A percentile compares a stretch with the other conserved stretches of the same genome.
These are phyloP conservation scores for Dysphania ambrosioides DNA, from an alignment of 148 eudicot species.

Conservation along the genomic window DNA sequence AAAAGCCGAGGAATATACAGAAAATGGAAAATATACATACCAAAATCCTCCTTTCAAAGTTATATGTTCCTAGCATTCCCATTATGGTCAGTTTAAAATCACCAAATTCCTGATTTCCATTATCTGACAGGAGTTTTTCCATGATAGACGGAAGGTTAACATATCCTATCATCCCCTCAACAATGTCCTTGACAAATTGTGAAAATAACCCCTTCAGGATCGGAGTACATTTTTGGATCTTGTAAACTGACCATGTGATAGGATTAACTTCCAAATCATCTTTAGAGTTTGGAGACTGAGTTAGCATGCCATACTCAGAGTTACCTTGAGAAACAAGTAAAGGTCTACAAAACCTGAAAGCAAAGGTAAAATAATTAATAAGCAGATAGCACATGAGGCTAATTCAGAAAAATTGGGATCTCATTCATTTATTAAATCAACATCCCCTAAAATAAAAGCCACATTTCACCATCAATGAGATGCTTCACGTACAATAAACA, in stretches of 20 bases:
- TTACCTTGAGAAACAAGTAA: constrained; percentile 42
- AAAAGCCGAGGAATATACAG: neutral
- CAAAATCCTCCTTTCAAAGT: constrained; percentile 88
- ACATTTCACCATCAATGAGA: neutral
- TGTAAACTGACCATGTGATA: constrained; percentile 57
- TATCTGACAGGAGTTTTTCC: constrained; percentile 84
- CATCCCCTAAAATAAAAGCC: neutral
- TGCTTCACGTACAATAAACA: constrained; percentile 1
- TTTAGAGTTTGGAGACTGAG: constrained; percentile 29
- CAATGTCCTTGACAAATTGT: constrained; percentile 75
- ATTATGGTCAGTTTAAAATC: constrained; percentile 85
- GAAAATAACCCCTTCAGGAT: constrained; percentile 65
- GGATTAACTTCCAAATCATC: constrained; percentile 34
- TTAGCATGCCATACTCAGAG: constrained; percentile 24
- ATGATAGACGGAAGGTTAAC: constrained; percentile 81
- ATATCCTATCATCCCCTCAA: constrained; percentile 95
- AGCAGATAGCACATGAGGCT: constrained; percentile 6
- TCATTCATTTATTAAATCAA: neutral
- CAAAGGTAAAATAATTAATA: constrained; percentile 3
- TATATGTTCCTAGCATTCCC: constrained; percentile 95
- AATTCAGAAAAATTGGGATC: neutral
- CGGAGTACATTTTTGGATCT: constrained; percentile 48
- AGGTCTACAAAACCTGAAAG: constrained; percentile 81
- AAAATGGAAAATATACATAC: constrained; percentile 34
- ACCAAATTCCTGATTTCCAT: constrained; percentile 90